These are phyloP conservation scores for Amanita molliuscula DNA, from an alignment of 768 basidiomycete species.

Conservation along the genomic window DNA sequence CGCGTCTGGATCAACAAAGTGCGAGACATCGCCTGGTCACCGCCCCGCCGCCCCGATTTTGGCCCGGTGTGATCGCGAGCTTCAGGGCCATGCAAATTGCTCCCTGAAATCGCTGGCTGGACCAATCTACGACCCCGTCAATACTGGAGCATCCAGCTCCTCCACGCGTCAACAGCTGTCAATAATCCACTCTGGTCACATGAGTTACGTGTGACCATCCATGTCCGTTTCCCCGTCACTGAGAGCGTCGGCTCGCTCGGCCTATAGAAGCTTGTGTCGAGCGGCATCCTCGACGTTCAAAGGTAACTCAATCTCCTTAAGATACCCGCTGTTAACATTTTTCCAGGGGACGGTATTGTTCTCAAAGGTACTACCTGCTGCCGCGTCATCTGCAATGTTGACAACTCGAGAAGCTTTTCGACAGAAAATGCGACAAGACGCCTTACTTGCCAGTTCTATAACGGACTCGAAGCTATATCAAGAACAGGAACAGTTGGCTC, in stretches of 20 bases:
- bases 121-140: background rate
- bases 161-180: conserved; percentile 1
- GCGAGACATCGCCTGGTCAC: background rate
- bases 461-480: conserved; percentile 39
- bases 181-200: background rate
- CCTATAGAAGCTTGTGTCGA: conserved; percentile 63
- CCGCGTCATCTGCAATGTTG: background rate
- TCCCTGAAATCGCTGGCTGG: too few relatives aligned
- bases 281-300: conserved; percentile 58
- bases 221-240: conserved; percentile 52
- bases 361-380: conserved; percentile 32
- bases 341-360: conserved; percentile 45
- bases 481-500: conserved; percentile 45
- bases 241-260: conserved; percentile 57
- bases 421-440: conserved; percentile 54
- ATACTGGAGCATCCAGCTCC: background rate
- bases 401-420: conserved; percentile 48
- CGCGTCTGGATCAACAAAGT: conserved; percentile 32
- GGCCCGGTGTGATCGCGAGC: background rate
- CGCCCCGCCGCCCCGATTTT: background rate
- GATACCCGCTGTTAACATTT: conserved; percentile 4
- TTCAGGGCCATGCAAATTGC: too few relatives aligned
- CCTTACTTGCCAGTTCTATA: conserved; percentile 27
- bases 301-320: conserved; percentile 25
- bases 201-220: conserved; percentile 5